Percentiles rank a stretch among this genome's conserved stretches.
phyloP scores from a whole-genome alignment of 2,329 filamentous ascomycete species.

The Westerdykella aurantiaca region DNA sequence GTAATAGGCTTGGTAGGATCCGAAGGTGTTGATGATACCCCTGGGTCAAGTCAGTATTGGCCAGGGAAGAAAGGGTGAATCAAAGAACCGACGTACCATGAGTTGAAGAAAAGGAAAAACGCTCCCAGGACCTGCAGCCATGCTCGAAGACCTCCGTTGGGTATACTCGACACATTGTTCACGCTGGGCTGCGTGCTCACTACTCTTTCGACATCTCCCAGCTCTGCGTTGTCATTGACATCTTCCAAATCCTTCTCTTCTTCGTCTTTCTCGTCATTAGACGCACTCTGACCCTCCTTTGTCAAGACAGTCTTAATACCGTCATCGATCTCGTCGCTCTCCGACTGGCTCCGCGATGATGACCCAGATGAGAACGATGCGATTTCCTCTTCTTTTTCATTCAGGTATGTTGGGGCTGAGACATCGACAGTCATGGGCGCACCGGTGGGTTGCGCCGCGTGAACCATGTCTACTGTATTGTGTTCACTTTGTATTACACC shows the following conservation, averaged over 20 bases:
- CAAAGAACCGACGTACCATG: constrained; percentile 33
- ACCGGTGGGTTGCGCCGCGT: constrained; percentile 4
- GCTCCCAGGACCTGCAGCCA: constrained; percentile 46
- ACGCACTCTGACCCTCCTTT: no score
- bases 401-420: constrained; percentile 1
- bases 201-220: constrained; percentile 13
- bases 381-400: constrained; percentile 15
- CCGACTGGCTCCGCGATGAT: constrained; percentile 9
- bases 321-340: constrained; percentile 1
- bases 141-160: constrained; percentile 43
- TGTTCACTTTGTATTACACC: no score
- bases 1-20: constrained; percentile 47
- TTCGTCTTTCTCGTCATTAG: constrained; percentile 1
- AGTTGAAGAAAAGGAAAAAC: constrained; percentile 48
- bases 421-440: background rate
- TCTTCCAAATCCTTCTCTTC: constrained; percentile 9
- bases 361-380: constrained; percentile 11
- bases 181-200: constrained; percentile 29
- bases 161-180: constrained; percentile 40
- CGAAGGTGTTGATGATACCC: constrained; percentile 46
- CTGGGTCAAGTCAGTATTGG: constrained; percentile 10
- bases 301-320: background rate
- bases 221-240: background rate
- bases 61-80: background rate
- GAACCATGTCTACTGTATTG: constrained; percentile 2